Conservation (phyloP, 495 filamentous ascomycete genomes). For the Rhypophila decipiens region DNA sequence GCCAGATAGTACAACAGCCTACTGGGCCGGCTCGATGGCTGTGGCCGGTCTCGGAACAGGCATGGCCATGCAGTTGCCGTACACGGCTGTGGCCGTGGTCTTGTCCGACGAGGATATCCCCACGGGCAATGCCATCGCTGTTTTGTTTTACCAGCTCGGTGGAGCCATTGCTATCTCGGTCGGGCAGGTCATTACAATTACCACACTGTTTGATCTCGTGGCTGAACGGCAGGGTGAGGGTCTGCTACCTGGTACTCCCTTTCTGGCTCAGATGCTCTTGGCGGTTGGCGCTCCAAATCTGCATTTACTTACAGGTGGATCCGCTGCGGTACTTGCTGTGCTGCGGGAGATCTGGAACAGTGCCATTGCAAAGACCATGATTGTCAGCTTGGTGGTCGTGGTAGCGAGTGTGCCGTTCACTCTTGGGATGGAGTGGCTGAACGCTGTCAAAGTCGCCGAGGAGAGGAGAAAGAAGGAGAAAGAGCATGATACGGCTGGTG, state of each 20-base stretch:
- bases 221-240: conserved; percentile 29
- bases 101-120: conserved; percentile 47
- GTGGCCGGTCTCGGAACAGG: conserved; percentile 32
- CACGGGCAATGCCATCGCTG: conserved; percentile 52
- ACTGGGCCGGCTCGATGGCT: conserved; percentile 44
- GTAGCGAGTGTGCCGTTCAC: conserved; percentile 23
- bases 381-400: conserved; percentile 3
- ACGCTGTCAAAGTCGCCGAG: too few species aligned
- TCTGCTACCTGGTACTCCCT: conserved; percentile 10
- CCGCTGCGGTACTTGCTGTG: conserved; percentile 28
- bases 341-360: conserved; percentile 22
- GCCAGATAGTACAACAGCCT: conserved; percentile 25
- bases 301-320: too few species aligned
- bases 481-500: too few species aligned
- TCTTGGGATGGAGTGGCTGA: conserved; percentile 31
- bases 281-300: conserved; percentile 29
- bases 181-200: too few species aligned
- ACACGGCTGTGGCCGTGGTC: conserved; percentile 43
- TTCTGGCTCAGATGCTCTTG: conserved; percentile 23
- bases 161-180: conserved; percentile 57
- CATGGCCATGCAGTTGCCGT: conserved; percentile 25
- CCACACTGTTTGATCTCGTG: conserved; percentile 57
- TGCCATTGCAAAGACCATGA: conserved; percentile 30
- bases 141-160: conserved; percentile 57
- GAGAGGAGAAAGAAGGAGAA: too few species aligned